These are phyloP conservation scores for Crithidia sp. DNA, from an alignment of 208 protist species.

Conservation along the genomic window DNA sequence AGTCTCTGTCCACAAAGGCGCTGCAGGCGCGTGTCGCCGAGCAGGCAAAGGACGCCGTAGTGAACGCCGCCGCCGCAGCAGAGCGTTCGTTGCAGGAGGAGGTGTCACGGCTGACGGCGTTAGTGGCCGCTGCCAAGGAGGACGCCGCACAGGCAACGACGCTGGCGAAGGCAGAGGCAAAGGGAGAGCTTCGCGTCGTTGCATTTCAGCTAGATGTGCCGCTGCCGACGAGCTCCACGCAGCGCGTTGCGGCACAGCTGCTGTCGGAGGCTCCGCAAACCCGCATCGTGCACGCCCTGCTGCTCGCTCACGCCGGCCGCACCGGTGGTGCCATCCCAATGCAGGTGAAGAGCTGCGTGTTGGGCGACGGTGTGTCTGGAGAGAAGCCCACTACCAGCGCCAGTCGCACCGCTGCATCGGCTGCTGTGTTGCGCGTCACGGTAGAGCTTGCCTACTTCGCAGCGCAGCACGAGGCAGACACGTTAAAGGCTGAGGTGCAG, in stretches of 20 bases:
- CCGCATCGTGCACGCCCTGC: conserved; percentile 25
- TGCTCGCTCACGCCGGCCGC: conserved; percentile 29
- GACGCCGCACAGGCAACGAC: background rate
- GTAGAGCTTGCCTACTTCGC: conserved; percentile 36
- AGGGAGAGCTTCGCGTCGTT: conserved; percentile 13
- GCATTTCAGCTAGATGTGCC: conserved; percentile 10
- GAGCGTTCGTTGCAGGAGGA: conserved; percentile 44
- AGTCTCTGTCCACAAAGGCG: conserved; percentile 16
- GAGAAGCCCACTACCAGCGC: background rate
- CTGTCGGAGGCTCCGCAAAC: conserved; percentile 19
- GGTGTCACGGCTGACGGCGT: conserved; percentile 25
- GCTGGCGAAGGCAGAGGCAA: conserved; percentile 12
- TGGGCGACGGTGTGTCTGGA: background rate
- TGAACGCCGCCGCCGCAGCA: conserved; percentile 32
- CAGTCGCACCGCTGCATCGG: background rate
- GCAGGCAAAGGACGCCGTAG: conserved; percentile 18
- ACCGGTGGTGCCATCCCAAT: conserved; percentile 26
- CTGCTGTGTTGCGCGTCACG: conserved; percentile 1
- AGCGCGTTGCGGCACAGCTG: background rate
- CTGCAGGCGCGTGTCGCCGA: conserved; percentile 26
- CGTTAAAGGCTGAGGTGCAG: conserved; percentile 11
- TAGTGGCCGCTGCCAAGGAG: conserved; percentile 17
- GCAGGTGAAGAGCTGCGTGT: conserved; percentile 10
- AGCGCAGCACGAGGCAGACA: conserved; percentile 4
- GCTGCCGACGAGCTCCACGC: conserved; percentile 5